Evolutionary conservation across 1,284 basidiomycete species (phyloP).

Genomic region (Taiwanofungus camphoratus): DNA sequence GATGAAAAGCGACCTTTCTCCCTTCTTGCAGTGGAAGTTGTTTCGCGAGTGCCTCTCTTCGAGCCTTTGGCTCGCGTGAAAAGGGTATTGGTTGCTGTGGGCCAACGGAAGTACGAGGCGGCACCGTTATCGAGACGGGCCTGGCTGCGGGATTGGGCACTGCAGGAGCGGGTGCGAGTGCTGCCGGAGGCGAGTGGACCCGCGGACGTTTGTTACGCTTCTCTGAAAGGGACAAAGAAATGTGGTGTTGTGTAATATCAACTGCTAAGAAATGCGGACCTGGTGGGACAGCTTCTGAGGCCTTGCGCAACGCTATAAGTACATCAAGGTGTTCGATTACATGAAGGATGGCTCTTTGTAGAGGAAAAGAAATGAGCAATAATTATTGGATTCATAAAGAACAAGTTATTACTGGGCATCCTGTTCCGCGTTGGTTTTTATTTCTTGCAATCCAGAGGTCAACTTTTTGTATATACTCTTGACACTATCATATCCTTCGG

Average conservation of each 20-base stretch:
- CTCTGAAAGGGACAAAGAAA: conserved; percentile 32
- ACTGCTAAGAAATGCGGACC: conserved; percentile 35
- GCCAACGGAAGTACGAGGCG: conserved; percentile 52
- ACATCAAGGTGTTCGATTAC: conserved; percentile 64
- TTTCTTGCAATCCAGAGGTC: conserved; percentile 51
- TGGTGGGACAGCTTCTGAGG: conserved; percentile 52
- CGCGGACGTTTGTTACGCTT: conserved; percentile 73
- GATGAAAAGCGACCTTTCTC: conserved; percentile 75
- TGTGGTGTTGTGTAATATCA: background rate
- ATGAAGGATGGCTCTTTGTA: conserved; percentile 61
- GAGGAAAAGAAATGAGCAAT: conserved; percentile 10
- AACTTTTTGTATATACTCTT: conserved; percentile 61
- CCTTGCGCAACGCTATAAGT: conserved; percentile 64
- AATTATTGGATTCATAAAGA: background rate
- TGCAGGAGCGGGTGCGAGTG: conserved; percentile 32
- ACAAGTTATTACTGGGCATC: conserved; percentile 52
- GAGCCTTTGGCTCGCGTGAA: conserved; percentile 60
- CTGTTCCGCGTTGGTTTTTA: conserved; percentile 51
- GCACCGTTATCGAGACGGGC: conserved; percentile 46
- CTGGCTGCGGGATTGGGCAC: conserved; percentile 31
- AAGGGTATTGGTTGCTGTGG: conserved; percentile 47
- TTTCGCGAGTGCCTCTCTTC: conserved; percentile 52
- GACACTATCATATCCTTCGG: conserved; percentile 60
- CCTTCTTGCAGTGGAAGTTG: conserved; percentile 65
- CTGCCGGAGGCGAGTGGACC: conserved; percentile 54